Evolutionary conservation across 805 yeast genomes (phyloP).

Genomic region (Wickerhamomyces ciferrii): DNA sequence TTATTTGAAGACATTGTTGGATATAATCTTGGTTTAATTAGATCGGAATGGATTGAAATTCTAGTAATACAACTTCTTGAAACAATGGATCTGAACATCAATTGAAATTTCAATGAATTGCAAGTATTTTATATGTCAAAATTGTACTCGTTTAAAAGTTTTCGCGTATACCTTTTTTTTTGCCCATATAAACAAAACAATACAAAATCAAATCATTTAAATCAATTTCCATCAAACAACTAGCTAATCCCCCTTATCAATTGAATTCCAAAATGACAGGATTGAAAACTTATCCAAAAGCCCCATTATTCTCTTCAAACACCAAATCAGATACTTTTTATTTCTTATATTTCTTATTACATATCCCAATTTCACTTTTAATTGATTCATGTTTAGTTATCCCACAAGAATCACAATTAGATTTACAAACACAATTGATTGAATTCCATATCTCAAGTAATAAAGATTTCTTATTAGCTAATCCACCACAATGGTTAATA

Average conservation of each 20-base stretch:
- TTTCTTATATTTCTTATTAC: slow-evolving; percentile 50
- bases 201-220: not conserved
- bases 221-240: too few species aligned
- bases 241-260: too few species aligned
- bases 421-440: slow-evolving; percentile 43
- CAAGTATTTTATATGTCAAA: not conserved
- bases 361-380: slow-evolving; percentile 68
- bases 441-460: slow-evolving; percentile 58
- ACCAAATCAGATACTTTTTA: slow-evolving; percentile 37
- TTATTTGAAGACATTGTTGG: too few species aligned
- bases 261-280: not conserved
- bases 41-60: not conserved
- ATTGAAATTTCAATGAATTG: too few species aligned
- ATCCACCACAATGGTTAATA: slow-evolving; percentile 68
- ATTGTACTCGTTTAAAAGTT: not conserved
- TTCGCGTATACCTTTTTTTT: too few species aligned
- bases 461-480: slow-evolving; percentile 62
- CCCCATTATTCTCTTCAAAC: slow-evolving; percentile 12
- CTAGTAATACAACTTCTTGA: not conserved
- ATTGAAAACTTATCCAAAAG: not conserved
- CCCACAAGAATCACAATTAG: slow-evolving; percentile 43
- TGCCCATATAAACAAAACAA: too few species aligned
- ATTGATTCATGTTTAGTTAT: slow-evolving; percentile 72
- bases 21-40: too few species aligned
- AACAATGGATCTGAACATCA: too few species aligned